Percentiles rank a stretch among this genome's conserved stretches.
phyloP scores from a whole-genome alignment of 257 asterid genomes.

The Penstemon eatonii region DNA sequence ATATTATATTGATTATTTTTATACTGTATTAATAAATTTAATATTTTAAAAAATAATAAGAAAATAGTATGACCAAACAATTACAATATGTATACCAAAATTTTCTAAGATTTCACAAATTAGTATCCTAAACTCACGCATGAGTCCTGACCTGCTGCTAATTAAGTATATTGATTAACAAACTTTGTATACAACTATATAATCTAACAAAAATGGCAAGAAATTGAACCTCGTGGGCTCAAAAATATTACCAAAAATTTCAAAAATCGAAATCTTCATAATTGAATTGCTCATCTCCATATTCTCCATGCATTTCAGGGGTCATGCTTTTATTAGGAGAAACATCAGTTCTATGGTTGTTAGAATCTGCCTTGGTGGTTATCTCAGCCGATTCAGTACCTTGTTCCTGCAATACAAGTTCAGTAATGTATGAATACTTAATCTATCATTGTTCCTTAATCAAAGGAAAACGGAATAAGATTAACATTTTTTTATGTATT shows the following conservation, averaged over 20 bases:
- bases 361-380: constrained; percentile 11
- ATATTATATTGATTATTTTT: no score
- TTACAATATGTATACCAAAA: no score
- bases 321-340: constrained; percentile 13
- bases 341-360: constrained; percentile 10
- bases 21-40: no score
- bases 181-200: no score
- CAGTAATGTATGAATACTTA: not conserved
- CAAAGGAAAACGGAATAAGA: not conserved
- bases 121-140: no score
- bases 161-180: no score
- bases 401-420: constrained; percentile 27
- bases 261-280: constrained; percentile 28
- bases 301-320: constrained; percentile 13
- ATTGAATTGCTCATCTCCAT: constrained; percentile 27
- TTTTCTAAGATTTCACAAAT: no score
- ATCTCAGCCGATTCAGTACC: constrained; percentile 28
- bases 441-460: not conserved
- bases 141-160: no score
- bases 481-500: not conserved
- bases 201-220: no score
- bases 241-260: not conserved
- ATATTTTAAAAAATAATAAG: no score
- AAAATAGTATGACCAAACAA: no score
- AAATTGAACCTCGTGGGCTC: no score